phyloP scores from a whole-genome alignment of 2,329 filamentous ascomycete species.

The Colletotrichum abscissum region DNA sequence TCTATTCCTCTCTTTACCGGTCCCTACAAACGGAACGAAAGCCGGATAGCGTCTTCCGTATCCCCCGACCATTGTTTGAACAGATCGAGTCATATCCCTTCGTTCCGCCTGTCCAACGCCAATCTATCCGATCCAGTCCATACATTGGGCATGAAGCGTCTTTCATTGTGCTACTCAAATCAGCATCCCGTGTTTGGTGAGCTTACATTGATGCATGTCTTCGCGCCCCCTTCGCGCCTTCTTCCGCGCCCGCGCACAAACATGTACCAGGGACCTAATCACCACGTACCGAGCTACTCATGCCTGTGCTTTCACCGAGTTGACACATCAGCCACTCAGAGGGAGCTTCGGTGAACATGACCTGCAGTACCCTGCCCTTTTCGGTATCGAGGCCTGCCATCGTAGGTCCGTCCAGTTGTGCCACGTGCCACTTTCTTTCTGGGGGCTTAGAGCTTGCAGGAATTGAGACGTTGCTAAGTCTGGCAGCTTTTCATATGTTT shows the following conservation, averaged over 20 bases:
- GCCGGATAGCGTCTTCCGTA: not conserved
- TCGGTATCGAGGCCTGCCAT: slow-evolving; percentile 12
- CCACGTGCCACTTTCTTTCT: slow-evolving; percentile 24
- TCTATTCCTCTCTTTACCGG: not conserved
- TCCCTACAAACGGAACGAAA: not conserved
- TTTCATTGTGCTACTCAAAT: not conserved
- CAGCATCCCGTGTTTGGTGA: not conserved
- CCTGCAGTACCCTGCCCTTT: slow-evolving; percentile 31
- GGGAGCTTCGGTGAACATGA: slow-evolving; percentile 18
- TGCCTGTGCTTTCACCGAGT: slow-evolving; percentile 32
- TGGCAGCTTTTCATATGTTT: slow-evolving; percentile 5
- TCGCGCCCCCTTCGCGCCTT: not conserved
- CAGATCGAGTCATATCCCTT: not conserved
- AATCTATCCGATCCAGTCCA: not conserved
- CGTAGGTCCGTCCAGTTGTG: slow-evolving; percentile 16
- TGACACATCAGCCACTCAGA: slow-evolving; percentile 23
- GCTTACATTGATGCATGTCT: not conserved
- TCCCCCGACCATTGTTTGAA: not conserved
- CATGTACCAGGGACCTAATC: slow-evolving; percentile 21
- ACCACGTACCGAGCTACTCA: slow-evolving; percentile 16
- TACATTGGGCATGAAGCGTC: not conserved
- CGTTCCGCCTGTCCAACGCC: not conserved
- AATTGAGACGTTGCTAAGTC: slow-evolving; percentile 5
- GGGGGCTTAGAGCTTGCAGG: slow-evolving; percentile 11
- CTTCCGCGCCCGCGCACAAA: not conserved